Conservation (phyloP, 2,329 filamentous ascomycete species). For the Exserohilum rostratum region DNA sequence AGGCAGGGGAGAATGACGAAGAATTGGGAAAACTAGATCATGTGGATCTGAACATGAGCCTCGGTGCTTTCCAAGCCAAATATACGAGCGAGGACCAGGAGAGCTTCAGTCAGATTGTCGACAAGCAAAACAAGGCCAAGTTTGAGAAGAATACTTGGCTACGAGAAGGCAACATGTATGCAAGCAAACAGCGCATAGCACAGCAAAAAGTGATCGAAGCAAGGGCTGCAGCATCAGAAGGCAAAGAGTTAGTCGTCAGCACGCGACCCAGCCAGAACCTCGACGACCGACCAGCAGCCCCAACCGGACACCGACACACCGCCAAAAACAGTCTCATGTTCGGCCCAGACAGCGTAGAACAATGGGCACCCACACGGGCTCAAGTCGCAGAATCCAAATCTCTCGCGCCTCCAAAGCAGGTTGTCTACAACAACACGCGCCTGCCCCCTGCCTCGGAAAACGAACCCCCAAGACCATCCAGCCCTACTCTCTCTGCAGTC, state of each 20-base stretch:
- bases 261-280: slow-evolving; percentile 65
- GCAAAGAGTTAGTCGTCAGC: slow-evolving; percentile 52
- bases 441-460: slow-evolving; percentile 59
- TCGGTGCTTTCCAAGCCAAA: slow-evolving; percentile 85
- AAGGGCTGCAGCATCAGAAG: slow-evolving; percentile 54
- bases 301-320: slow-evolving; percentile 71
- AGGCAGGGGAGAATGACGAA: slow-evolving; percentile 34
- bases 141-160: slow-evolving; percentile 89
- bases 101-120: slow-evolving; percentile 89
- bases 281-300: slow-evolving; percentile 77
- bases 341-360: slow-evolving; percentile 67
- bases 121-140: slow-evolving; percentile 85
- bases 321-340: slow-evolving; percentile 91
- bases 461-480: slow-evolving; percentile 65
- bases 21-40: slow-evolving; percentile 53
- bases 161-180: slow-evolving; percentile 85
- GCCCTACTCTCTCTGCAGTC: slow-evolving; percentile 82
- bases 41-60: slow-evolving; percentile 77
- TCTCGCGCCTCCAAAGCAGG: slow-evolving; percentile 74
- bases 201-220: slow-evolving; percentile 75
- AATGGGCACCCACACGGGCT: slow-evolving; percentile 63
- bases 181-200: slow-evolving; percentile 65
- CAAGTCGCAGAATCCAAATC: slow-evolving; percentile 74
- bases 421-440: slow-evolving; percentile 83
- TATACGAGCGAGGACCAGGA: slow-evolving; percentile 99